These are phyloP conservation scores for Lophium mytilinum DNA, from an alignment of 495 filamentous ascomycete species.

Conservation along the genomic window DNA sequence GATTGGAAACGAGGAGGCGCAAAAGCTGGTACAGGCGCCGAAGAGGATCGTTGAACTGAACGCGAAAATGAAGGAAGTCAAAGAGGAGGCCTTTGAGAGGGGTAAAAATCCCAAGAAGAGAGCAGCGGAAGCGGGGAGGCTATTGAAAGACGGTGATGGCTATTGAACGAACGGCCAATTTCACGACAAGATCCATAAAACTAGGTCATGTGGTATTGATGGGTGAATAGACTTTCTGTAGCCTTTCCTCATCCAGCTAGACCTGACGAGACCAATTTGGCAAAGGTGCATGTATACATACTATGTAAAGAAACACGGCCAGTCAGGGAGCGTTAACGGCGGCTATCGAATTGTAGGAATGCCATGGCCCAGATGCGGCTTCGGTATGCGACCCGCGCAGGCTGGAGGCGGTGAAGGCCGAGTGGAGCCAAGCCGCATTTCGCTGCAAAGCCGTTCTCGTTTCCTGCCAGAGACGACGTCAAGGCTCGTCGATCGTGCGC, in stretches of 20 bases:
- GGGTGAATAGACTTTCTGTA: no score
- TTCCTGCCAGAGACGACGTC: neutral
- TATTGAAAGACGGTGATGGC: constrained; percentile 3
- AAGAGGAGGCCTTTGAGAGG: constrained; percentile 1
- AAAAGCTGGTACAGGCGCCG: neutral
- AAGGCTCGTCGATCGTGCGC: neutral
- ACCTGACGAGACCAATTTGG: no score
- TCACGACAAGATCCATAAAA: no score
- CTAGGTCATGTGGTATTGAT: no score
- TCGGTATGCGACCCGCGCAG: neutral
- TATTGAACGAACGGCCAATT: neutral
- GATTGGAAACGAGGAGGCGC: neutral
- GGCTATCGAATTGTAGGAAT: no score
- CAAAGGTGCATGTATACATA: no score
- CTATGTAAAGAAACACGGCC: no score
- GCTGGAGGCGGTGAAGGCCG: neutral
- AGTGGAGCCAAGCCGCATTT: neutral
- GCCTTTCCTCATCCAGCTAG: no score
- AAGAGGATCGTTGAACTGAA: neutral
- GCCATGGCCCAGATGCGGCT: neutral
- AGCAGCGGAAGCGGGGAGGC: constrained; percentile 1
- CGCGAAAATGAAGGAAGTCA: neutral
- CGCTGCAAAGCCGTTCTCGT: neutral
- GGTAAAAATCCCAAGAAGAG: constrained; percentile 1
- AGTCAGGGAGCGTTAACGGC: no score